Conservation (phyloP, 1,284 basidiomycete species). For the Tilletia walkeri region DNA sequence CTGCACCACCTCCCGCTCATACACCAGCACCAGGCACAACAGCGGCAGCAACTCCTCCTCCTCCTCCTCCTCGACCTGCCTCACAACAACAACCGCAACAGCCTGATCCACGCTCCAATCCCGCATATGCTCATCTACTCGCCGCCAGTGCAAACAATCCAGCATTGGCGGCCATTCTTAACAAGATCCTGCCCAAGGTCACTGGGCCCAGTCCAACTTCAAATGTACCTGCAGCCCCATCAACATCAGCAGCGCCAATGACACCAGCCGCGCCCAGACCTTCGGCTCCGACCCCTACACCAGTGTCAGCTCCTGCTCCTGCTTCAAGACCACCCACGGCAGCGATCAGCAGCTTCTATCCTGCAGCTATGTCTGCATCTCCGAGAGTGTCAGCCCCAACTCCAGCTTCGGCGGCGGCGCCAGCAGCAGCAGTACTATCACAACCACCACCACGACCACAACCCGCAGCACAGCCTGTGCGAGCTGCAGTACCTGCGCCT, state of each 20-base stretch:
- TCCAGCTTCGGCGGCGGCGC: no score
- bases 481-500: no score
- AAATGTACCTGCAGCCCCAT: no score
- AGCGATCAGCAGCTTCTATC: no score
- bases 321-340: neutral
- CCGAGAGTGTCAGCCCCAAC: no score
- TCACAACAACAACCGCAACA: neutral
- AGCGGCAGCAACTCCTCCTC: neutral
- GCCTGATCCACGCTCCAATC: conserved; percentile 1
- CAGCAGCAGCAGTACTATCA: no score
- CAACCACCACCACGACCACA: no score
- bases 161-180: neutral
- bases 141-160: conserved; percentile 1
- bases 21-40: neutral
- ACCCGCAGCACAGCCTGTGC: no score
- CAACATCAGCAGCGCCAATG: neutral
- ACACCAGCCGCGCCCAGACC: neutral
- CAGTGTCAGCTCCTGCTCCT: conserved; percentile 2
- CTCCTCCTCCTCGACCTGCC: no score
- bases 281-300: neutral
- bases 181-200: conserved; percentile 9
- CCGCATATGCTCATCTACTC: conserved; percentile 1
- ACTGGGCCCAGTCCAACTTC: neutral
- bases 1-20: neutral
- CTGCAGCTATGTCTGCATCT: no score